Evolutionary conservation across 768 basidiomycete genomes (phyloP).

Genomic region (Epithele typhae): DNA sequence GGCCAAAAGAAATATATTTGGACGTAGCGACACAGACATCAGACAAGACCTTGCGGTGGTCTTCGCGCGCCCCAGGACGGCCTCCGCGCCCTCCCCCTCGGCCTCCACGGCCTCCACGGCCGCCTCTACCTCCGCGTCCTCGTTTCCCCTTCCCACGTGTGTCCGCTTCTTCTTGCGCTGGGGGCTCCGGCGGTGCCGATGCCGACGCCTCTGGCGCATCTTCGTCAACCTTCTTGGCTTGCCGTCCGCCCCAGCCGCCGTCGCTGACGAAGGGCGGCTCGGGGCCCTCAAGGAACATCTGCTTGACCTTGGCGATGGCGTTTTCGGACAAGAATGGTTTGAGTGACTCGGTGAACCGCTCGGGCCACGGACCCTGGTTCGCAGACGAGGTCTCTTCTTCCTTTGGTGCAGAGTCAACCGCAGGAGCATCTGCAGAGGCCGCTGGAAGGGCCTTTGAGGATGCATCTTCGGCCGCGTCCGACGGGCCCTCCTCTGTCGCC

Average conservation of each 20-base stretch:
- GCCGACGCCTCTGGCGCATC: constrained; percentile 12
- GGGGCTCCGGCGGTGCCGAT: constrained; percentile 8
- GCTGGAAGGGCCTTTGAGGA: too few relatives aligned
- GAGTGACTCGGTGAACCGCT: constrained; percentile 51
- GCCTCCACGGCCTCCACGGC: constrained; percentile 42
- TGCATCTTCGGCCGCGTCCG: too few relatives aligned
- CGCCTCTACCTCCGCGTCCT: constrained; percentile 38
- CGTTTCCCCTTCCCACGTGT: constrained; percentile 33
- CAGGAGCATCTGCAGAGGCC: too few relatives aligned
- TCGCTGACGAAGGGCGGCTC: constrained; percentile 73
- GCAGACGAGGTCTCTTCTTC: constrained; percentile 15
- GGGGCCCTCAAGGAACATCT: constrained; percentile 77
- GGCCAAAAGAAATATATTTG: background rate
- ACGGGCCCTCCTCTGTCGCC: too few relatives aligned
- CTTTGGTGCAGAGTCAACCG: background rate
- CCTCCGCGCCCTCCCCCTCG: constrained; percentile 42
- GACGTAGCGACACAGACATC: constrained; percentile 52
- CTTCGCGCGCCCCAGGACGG: constrained; percentile 44
- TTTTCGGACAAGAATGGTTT: constrained; percentile 59
- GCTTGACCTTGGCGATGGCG: constrained; percentile 58
- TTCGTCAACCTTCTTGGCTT: constrained; percentile 28
- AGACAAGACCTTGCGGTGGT: constrained; percentile 73
- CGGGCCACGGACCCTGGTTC: constrained; percentile 57
- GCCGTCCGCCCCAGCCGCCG: constrained; percentile 64
- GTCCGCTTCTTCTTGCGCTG: constrained; percentile 19